Evolutionary conservation across 179 eudicot species (phyloP).

Genomic region (Beta macrorhiza): DNA sequence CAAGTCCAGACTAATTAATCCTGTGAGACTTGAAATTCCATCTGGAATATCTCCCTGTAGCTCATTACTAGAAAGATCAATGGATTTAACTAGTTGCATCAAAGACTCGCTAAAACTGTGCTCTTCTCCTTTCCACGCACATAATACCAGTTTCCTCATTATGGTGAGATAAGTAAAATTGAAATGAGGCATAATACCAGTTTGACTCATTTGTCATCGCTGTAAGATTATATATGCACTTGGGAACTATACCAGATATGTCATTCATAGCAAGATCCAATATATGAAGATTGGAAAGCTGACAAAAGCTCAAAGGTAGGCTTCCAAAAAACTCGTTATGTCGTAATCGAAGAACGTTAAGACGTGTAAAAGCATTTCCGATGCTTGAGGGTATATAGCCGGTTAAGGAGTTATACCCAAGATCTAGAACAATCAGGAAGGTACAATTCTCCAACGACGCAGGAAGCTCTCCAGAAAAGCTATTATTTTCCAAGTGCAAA

Average conservation of each 20-base stretch:
- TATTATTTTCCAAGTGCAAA: too few relatives aligned
- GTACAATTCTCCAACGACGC: constrained; percentile 26
- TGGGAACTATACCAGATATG: constrained; percentile 30
- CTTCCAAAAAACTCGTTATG: constrained; percentile 36
- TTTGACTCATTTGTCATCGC: constrained; percentile 12
- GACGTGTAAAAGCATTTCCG: constrained; percentile 16
- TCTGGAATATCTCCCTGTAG: constrained; percentile 28
- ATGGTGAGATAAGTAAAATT: too few relatives aligned
- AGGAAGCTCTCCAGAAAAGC: too few relatives aligned
- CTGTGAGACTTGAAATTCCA: constrained; percentile 16
- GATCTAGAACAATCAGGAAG: constrained; percentile 22
- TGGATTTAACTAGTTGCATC: constrained; percentile 6
- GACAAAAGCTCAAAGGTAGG: constrained; percentile 27
- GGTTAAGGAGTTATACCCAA: constrained; percentile 30
- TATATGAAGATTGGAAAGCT: constrained; percentile 13
- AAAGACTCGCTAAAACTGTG: neutral
- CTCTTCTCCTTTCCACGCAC: constrained; percentile 29
- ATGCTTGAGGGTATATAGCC: constrained; percentile 35
- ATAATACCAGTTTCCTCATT: neutral
- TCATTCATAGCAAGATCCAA: constrained; percentile 31
- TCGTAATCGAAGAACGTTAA: constrained; percentile 29
- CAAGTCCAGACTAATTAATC: constrained; percentile 16
- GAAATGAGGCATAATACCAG: too few relatives aligned
- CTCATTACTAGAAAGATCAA: constrained; percentile 27
- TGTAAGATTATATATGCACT: constrained; percentile 22